Evolutionary conservation across 805 yeast species (phyloP).

Genomic region (Myxozyma geophila): DNA sequence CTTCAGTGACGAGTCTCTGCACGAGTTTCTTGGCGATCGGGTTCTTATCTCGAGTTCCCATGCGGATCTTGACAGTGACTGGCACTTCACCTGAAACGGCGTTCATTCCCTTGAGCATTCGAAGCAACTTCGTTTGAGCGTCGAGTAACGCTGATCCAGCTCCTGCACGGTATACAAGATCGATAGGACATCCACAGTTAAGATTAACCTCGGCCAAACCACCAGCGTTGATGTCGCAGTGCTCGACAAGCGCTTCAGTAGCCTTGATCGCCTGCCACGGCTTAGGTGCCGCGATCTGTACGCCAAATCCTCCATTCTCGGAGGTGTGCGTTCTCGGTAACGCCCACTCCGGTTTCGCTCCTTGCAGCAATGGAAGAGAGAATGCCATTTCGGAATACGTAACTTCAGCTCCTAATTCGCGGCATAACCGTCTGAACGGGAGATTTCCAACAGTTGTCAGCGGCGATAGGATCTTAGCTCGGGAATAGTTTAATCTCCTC

Average conservation of each 20-base stretch:
- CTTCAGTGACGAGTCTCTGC: constrained; percentile 69
- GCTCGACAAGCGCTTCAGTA: constrained; percentile 69
- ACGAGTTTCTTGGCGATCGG: constrained; percentile 86
- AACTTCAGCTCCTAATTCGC: constrained; percentile 84
- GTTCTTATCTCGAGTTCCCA: constrained; percentile 82
- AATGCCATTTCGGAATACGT: constrained; percentile 97
- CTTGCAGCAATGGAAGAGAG: constrained; percentile 81
- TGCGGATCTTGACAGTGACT: constrained; percentile 86
- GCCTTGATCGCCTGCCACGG: constrained; percentile 95
- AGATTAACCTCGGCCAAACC: constrained; percentile 81
- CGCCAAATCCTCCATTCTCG: constrained; percentile 70
- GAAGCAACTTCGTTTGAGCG: constrained; percentile 76
- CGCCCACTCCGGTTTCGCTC: constrained; percentile 96
- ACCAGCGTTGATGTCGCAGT: constrained; percentile 15
- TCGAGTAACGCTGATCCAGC: constrained; percentile 94
- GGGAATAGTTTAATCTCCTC: constrained; percentile 65
- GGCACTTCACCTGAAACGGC: constrained; percentile 89
- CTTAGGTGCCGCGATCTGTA: constrained; percentile 88
- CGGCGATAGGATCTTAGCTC: constrained; percentile 90
- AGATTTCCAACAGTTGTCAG: constrained; percentile 96
- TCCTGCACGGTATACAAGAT: constrained; percentile 88
- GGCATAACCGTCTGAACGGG: constrained; percentile 93
- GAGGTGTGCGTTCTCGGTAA: constrained; percentile 80
- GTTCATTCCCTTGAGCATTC: constrained; percentile 86
- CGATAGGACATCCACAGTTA: constrained; percentile 98